Conservation (phyloP, 2,329 filamentous ascomycete species). For the Xylariaceae sp. region DNA sequence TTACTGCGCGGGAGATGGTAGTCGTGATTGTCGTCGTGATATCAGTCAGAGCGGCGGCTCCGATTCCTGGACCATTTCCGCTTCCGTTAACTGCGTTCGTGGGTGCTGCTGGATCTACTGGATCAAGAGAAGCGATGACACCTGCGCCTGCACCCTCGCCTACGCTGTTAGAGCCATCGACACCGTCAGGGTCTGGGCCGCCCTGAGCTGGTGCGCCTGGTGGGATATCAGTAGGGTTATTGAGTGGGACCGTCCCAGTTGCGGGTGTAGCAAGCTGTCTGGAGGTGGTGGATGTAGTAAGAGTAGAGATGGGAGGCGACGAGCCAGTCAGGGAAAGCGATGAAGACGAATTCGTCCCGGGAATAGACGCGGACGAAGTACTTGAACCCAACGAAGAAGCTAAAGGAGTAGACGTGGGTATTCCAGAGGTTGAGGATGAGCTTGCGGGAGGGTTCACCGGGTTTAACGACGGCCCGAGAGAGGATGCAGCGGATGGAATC, state of each 20-base stretch:
- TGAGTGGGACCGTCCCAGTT: conserved; percentile 12
- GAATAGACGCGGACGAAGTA: background rate
- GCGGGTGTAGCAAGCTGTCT: background rate
- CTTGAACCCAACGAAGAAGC: background rate
- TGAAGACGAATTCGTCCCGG: background rate
- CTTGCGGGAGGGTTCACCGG: conserved; percentile 4
- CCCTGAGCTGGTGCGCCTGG: conserved; percentile 1
- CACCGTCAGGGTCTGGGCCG: background rate
- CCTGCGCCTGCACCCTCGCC: background rate
- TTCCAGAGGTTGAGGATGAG: conserved; percentile 11
- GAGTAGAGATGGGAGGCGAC: conserved; percentile 2
- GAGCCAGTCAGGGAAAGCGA: conserved; percentile 5
- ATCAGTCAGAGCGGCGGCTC: background rate
- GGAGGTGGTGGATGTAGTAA: background rate
- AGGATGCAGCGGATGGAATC: background rate
- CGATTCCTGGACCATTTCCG: background rate
- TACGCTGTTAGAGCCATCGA: background rate
- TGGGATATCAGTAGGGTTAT: background rate
- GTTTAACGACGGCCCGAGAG: conserved; percentile 2
- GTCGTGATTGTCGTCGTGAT: conserved; percentile 18
- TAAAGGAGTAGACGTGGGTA: background rate
- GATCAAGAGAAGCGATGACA: background rate
- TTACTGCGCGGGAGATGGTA: conserved; percentile 24
- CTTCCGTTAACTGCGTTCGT: background rate
- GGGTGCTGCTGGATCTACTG: background rate